Percentiles rank a stretch among this genome's conserved stretches.
Evolutionary conservation across 345 rosid species (phyloP).

Genomic region (Sapria himalayana): DNA sequence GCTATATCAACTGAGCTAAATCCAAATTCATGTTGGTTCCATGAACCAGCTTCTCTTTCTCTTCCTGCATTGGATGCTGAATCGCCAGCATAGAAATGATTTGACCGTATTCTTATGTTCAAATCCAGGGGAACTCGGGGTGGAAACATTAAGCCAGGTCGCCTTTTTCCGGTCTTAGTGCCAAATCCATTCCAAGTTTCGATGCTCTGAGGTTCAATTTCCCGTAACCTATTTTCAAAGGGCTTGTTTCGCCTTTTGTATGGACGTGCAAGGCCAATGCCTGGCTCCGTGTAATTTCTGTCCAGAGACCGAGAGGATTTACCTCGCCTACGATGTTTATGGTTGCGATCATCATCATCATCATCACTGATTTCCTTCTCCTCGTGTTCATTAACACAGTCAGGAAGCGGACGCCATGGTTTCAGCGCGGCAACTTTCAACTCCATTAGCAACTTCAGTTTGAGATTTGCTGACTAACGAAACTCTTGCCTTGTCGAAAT

Average conservation of each 20-base stretch:
- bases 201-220: conserved; percentile 31
- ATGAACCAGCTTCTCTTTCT: conserved; percentile 56
- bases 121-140: conserved; percentile 31
- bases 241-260: conserved; percentile 44
- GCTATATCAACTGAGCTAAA: conserved; percentile 44
- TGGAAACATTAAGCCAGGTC: conserved; percentile 22
- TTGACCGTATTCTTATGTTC: conserved; percentile 41
- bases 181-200: conserved; percentile 25
- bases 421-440: conserved; percentile 52
- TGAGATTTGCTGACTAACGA: too few relatives aligned
- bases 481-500: too few relatives aligned
- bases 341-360: conserved; percentile 95
- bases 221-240: conserved; percentile 48
- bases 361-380: conserved; percentile 94
- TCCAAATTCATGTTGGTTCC: conserved; percentile 56
- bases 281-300: conserved; percentile 37
- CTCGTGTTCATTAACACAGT: conserved; percentile 56
- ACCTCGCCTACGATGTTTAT: conserved; percentile 76
- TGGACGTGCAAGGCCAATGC: conserved; percentile 26
- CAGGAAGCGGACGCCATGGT: conserved; percentile 37
- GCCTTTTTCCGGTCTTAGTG: conserved; percentile 37
- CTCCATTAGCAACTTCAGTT: conserved; percentile 58
- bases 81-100: conserved; percentile 39
- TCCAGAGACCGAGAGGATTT: conserved; percentile 51
- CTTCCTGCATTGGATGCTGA: conserved; percentile 61